A percentile compares a stretch with the other conserved stretches of the same genome.
Conservation (phyloP, 176 grass and related monocot species). For the Bonia amplexicaulis region DNA sequence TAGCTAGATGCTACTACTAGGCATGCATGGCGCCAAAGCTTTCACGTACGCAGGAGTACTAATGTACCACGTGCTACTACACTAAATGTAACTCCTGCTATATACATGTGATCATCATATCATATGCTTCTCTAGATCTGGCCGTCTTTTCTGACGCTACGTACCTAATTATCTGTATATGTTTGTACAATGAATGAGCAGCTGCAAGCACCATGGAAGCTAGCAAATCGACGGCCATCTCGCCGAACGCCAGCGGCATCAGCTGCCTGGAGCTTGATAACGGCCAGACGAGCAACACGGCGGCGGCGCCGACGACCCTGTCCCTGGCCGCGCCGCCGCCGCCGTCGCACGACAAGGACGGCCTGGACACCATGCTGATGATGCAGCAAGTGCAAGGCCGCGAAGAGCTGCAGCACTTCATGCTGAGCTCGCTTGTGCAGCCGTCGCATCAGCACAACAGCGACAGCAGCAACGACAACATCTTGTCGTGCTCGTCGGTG, state of each 20-base stretch:
- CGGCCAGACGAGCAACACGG: constrained; percentile 10
- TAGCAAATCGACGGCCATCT: constrained; percentile 13
- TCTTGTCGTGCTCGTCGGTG: constrained; percentile 38
- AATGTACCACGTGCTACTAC: neutral
- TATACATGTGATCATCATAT: neutral
- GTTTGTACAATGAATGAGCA: neutral
- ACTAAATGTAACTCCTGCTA: neutral
- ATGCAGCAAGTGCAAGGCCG: neutral
- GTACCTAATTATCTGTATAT: neutral
- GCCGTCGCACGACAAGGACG: neutral
- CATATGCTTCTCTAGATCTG: neutral
- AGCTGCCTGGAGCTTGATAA: constrained; percentile 43
- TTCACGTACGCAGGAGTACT: neutral
- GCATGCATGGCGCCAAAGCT: neutral
- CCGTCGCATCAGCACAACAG: neutral
- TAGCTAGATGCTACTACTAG: constrained; percentile 21
- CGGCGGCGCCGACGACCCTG: constrained; percentile 21
- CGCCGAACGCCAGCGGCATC: constrained; percentile 18
- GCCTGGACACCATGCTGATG: constrained; percentile 17
- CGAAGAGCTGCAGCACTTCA: neutral
- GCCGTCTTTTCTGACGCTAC: neutral
- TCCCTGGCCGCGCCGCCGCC: constrained; percentile 7
- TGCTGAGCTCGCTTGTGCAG: constrained; percentile 16
- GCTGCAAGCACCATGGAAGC: constrained; percentile 16
- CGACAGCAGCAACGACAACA: neutral